phyloP scores from a whole-genome alignment of 2,329 filamentous ascomycete species.

The Fusarium palustre region DNA sequence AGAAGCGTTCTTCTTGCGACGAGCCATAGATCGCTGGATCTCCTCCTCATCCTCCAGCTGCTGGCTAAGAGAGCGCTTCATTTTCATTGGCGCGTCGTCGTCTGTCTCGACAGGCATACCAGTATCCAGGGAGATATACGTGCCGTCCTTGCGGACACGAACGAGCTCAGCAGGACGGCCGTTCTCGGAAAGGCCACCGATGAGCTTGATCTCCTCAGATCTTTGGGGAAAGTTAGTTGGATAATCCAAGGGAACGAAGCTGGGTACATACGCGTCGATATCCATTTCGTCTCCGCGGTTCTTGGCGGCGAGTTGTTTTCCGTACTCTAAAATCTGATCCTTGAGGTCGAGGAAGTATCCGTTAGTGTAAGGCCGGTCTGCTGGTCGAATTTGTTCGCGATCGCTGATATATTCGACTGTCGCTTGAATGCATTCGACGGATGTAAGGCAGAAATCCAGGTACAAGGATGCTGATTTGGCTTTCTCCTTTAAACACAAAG shows the following conservation, averaged over 20 bases:
- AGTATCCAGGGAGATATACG: constrained; percentile 81
- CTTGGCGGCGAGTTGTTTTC: constrained; percentile 81
- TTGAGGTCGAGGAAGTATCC: constrained; percentile 97
- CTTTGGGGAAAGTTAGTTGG: constrained; percentile 50
- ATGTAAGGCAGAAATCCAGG: constrained; percentile 89
- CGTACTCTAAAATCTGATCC: constrained; percentile 92
- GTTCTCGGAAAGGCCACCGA: constrained; percentile 84
- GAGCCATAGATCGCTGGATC: constrained; percentile 92
- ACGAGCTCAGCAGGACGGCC: constrained; percentile 87
- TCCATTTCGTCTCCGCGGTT: constrained; percentile 70
- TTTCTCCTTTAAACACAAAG: constrained; percentile 80
- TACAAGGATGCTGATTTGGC: constrained; percentile 78
- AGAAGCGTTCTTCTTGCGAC: constrained; percentile 91
- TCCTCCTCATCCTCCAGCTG: constrained; percentile 82
- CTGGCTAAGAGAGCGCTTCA: constrained; percentile 76
- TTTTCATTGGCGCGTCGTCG: constrained; percentile 62
- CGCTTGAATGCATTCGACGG: constrained; percentile 89
- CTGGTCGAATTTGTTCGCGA: constrained; percentile 83
- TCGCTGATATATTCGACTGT: constrained; percentile 88
- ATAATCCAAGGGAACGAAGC: constrained; percentile 47
- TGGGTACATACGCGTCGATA: constrained; percentile 65
- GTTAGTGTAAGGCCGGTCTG: constrained; percentile 92
- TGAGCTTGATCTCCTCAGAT: constrained; percentile 78
- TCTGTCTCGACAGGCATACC: constrained; percentile 71
- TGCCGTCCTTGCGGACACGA: constrained; percentile 82